Percentiles rank a stretch among this genome's conserved stretches.
Conservation (phyloP, 2,329 filamentous ascomycete species). For the Ceratocystis eucalypticola region DNA sequence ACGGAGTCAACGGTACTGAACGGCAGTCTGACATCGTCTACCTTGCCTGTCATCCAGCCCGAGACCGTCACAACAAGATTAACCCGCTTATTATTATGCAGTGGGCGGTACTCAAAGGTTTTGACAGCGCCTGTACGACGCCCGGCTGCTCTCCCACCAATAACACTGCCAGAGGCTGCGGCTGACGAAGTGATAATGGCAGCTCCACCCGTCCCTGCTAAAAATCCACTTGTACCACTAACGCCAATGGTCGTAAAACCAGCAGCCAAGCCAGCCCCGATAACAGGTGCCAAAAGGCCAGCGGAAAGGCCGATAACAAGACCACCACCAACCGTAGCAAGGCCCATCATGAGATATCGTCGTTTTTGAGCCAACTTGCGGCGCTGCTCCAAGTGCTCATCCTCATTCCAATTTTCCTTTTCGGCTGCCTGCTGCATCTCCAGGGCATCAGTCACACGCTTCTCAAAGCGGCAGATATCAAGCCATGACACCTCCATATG, state of each 20-base stretch:
- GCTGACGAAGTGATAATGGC: conserved; percentile 87
- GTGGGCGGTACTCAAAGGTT: conserved; percentile 90
- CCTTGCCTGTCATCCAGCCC: conserved; percentile 96
- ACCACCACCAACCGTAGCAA: conserved; percentile 89
- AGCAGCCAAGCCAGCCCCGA: conserved; percentile 83
- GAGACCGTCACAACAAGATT: conserved; percentile 92
- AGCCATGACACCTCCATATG: conserved; percentile 75
- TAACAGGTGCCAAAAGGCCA: conserved; percentile 80
- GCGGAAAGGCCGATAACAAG: conserved; percentile 91
- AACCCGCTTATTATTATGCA: conserved; percentile 96
- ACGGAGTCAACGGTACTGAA: conserved; percentile 94
- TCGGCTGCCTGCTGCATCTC: conserved; percentile 94
- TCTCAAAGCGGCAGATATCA: conserved; percentile 93
- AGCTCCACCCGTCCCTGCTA: conserved; percentile 82
- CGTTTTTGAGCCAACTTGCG: conserved; percentile 69
- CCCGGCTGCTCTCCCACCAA: conserved; percentile 74
- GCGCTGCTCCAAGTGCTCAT: conserved; percentile 78
- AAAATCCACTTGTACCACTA: conserved; percentile 72
- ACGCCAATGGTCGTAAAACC: conserved; percentile 94
- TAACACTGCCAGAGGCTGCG: conserved; percentile 71
- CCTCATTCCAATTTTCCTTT: conserved; percentile 96
- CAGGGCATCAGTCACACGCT: conserved; percentile 86
- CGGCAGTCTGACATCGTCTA: conserved; percentile 88
- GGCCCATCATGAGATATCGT: conserved; percentile 86
- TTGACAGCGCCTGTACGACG: conserved; percentile 81